Conservation (phyloP, 257 asterid genomes). For the Jacaranda mimosifolia region DNA sequence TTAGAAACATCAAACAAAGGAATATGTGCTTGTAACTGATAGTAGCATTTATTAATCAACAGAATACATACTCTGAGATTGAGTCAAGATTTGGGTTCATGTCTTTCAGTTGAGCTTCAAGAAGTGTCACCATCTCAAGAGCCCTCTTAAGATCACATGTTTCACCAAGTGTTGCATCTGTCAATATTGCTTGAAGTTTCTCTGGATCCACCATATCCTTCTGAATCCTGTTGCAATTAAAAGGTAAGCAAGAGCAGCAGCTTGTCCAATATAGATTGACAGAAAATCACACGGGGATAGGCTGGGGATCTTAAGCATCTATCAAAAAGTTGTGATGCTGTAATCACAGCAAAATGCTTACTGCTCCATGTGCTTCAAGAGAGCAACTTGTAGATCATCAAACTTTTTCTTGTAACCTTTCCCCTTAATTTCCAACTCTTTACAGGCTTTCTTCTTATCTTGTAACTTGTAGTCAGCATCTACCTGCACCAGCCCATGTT, state of each 20-base stretch:
- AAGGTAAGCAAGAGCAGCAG: conserved; percentile 11
- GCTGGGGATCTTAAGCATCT: conserved; percentile 9
- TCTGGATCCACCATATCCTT: conserved; percentile 89
- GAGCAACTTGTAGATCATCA: conserved; percentile 72
- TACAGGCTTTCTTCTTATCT: conserved; percentile 79
- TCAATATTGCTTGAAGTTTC: conserved; percentile 72
- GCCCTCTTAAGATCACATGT: conserved; percentile 71
- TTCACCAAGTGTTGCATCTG: conserved; percentile 68
- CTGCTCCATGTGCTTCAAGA: conserved; percentile 92
- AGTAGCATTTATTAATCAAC: conserved; percentile 8
- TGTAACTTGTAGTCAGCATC: conserved; percentile 96
- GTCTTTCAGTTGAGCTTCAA: conserved; percentile 94
- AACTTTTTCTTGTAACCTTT: conserved; percentile 83
- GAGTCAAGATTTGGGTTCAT: conserved; percentile 98
- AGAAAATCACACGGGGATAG: not conserved
- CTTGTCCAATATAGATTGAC: not conserved
- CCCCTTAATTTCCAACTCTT: conserved; percentile 76
- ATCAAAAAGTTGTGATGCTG: conserved; percentile 5
- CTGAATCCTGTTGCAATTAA: conserved; percentile 67
- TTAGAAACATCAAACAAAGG: not conserved
- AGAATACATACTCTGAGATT: conserved; percentile 77
- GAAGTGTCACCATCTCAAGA: conserved; percentile 86
- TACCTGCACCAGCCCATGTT: conserved; percentile 58
- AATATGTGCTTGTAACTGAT: not conserved
- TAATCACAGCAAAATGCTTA: conserved; percentile 47